phyloP scores from a whole-genome alignment of 306 rosid species.

The Abrus pulchellus region DNA sequence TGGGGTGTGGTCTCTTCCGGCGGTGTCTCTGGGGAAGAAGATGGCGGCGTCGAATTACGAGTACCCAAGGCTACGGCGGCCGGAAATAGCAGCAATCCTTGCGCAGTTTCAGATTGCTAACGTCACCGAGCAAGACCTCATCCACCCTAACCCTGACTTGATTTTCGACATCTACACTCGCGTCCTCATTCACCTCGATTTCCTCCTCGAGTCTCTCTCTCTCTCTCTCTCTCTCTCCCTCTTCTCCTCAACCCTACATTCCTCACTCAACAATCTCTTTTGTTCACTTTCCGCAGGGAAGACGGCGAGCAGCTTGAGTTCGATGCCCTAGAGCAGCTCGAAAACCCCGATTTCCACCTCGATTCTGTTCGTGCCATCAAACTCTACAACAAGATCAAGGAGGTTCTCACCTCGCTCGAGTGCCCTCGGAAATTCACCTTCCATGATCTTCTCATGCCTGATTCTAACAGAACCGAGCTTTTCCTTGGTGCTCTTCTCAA shows the following conservation, averaged over 20 bases:
- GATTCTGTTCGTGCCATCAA: constrained; percentile 59
- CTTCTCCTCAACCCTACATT: background rate
- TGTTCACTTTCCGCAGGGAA: constrained; percentile 60
- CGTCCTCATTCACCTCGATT: constrained; percentile 64
- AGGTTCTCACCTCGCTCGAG: constrained; percentile 59
- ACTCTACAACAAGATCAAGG: constrained; percentile 64
- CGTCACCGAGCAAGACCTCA: constrained; percentile 68
- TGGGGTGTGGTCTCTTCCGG: background rate
- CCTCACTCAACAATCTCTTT: background rate
- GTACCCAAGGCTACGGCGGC: constrained; percentile 65
- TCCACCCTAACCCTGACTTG: constrained; percentile 60
- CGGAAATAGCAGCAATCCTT: constrained; percentile 57
- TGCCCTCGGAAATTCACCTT: constrained; percentile 71
- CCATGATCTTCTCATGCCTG: constrained; percentile 73
- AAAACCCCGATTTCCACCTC: constrained; percentile 71
- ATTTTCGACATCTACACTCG: constrained; percentile 68
- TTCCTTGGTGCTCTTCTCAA: constrained; percentile 82
- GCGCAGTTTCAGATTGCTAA: constrained; percentile 61
- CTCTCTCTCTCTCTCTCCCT: background rate
- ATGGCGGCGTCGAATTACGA: constrained; percentile 71
- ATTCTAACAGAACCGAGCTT: constrained; percentile 61
- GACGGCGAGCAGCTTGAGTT: constrained; percentile 78
- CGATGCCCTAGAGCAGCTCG: constrained; percentile 75
- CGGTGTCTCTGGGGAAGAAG: background rate
- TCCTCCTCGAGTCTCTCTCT: constrained; percentile 43